Conservation (phyloP, 108 stramenopile genomes). For the Nannochloropsis salina region DNA sequence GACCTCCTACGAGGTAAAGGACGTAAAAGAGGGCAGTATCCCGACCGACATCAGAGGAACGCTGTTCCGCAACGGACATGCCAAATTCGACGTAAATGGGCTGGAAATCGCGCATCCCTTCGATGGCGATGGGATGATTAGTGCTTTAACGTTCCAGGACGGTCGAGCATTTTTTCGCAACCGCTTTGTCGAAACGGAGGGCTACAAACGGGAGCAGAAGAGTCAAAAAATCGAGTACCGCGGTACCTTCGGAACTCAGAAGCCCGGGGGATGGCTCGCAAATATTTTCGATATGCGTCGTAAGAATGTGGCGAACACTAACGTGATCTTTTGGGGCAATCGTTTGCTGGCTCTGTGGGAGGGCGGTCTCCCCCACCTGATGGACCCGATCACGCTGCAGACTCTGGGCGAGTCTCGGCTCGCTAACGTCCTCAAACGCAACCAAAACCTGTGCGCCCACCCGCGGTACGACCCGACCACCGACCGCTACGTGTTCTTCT, state of each 20-base stretch:
- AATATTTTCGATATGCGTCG: conserved; percentile 49
- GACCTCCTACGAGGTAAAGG: conserved; percentile 9
- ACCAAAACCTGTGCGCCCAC: conserved; percentile 43
- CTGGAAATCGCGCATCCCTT: conserved; percentile 42
- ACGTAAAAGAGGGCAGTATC: conserved; percentile 18
- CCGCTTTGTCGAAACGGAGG: conserved; percentile 50
- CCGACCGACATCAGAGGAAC: conserved; percentile 45
- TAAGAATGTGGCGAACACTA: conserved; percentile 57
- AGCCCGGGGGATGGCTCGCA: conserved; percentile 40
- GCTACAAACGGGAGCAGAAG: conserved; percentile 41
- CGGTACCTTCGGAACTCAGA: conserved; percentile 46
- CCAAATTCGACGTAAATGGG: conserved; percentile 45
- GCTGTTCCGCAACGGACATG: conserved; percentile 45
- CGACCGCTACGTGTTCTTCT: conserved; percentile 47
- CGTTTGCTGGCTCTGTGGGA: conserved; percentile 55
- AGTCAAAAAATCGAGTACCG: conserved; percentile 46
- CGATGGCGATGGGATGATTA: conserved; percentile 55
- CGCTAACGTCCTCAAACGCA: conserved; percentile 18
- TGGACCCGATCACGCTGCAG: conserved; percentile 50
- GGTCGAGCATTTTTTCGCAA: conserved; percentile 50
- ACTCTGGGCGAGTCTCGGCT: conserved; percentile 40
- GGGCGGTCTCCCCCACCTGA: conserved; percentile 47
- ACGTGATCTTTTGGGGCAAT: conserved; percentile 52
- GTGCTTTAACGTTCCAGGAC: conserved; percentile 47
- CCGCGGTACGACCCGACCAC: conserved; percentile 44